phyloP scores from a whole-genome alignment of 306 rosid genomes.

The Pyrus pyrifolia region DNA sequence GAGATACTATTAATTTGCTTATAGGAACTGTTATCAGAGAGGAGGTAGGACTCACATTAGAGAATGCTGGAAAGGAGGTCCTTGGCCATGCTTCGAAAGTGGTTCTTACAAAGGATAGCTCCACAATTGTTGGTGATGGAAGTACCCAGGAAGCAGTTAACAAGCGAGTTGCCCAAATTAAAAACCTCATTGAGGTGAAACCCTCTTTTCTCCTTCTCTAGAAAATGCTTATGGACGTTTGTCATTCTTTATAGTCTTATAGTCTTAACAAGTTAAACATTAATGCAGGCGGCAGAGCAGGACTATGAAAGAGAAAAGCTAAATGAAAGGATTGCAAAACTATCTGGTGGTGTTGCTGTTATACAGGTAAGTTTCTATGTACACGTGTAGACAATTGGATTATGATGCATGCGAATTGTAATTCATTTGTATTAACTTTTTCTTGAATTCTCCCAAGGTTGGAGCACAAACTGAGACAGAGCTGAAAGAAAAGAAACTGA shows the following conservation, averaged over 20 bases:
- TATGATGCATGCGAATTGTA: neutral
- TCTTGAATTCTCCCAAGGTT: conserved; percentile 38
- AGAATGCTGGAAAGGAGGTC: conserved; percentile 91
- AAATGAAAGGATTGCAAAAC: conserved; percentile 84
- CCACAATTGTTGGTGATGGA: conserved; percentile 96
- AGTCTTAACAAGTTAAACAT: neutral
- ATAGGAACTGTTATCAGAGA: conserved; percentile 92
- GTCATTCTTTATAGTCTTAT: neutral
- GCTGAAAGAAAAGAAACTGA: conserved; percentile 92
- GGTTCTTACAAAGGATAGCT: conserved; percentile 88
- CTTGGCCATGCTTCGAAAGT: conserved; percentile 87
- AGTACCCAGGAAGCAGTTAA: conserved; percentile 89
- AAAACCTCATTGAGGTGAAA: conserved; percentile 73
- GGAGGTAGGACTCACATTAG: conserved; percentile 87
- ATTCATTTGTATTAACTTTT: neutral
- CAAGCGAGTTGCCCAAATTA: conserved; percentile 91
- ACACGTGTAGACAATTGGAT: neutral
- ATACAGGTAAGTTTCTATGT: conserved; percentile 54
- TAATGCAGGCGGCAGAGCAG: conserved; percentile 78
- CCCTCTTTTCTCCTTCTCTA: neutral
- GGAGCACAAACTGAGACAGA: conserved; percentile 99
- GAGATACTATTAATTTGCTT: conserved; percentile 7
- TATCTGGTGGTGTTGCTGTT: conserved; percentile 98
- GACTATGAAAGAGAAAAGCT: conserved; percentile 91
- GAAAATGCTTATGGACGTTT: neutral